Base-by-base conservation (phyloP, 2,329 filamentous ascomycete species). In the Paradendryphiella salina region DNA sequence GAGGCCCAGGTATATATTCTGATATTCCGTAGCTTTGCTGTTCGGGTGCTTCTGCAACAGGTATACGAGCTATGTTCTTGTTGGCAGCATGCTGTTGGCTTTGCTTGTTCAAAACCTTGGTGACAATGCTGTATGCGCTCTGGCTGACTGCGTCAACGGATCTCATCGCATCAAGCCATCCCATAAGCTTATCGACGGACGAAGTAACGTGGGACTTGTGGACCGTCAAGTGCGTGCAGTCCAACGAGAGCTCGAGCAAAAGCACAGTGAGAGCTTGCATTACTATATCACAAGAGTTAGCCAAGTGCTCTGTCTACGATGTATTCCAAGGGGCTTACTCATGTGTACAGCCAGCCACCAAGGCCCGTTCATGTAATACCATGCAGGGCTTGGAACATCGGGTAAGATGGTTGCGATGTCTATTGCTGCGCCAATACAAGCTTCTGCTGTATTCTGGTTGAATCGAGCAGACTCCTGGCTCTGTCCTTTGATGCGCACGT, bases 321-420 rank as follows among this genome's bases (percentile, higher is more conserved):
- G 20, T 31, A 4, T 11, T 3, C 8, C n/a, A 10, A 14, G 9
- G 7, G 17, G 17, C 50, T 32, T 44, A 57, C 56, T 54, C n/a
- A 56, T 61, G 38, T 68, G 65, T 13, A 75, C 57, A 11, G 71
- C 52, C 35, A 56, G 69, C 73, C 73, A 76, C 75, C 74, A 77
- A 4, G 74, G 74, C 10, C 59, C 59, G 11, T 54, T 45, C 4
- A 41, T 15, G 20, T 64, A 65, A 8, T 63, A 34, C 52, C 52
- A 60, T 1, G n/a, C 26, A 10, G 31, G 44, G 46, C 68, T 59
- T 0, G 62, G 52, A 14, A 61, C 37, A 8, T 66, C 59, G 4
- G 73, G 73, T 3, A 75, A 54, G 2, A 72, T 36, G 1, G 59
- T 46, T 1, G 70, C 41, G n/a, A 76, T 46, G 6, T 56, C 52